Evolutionary conservation across 2,329 filamentous ascomycete species (phyloP), one percentile per base, ranked within the genome.

Genomic region (Lecanicillium sp.): DNA sequence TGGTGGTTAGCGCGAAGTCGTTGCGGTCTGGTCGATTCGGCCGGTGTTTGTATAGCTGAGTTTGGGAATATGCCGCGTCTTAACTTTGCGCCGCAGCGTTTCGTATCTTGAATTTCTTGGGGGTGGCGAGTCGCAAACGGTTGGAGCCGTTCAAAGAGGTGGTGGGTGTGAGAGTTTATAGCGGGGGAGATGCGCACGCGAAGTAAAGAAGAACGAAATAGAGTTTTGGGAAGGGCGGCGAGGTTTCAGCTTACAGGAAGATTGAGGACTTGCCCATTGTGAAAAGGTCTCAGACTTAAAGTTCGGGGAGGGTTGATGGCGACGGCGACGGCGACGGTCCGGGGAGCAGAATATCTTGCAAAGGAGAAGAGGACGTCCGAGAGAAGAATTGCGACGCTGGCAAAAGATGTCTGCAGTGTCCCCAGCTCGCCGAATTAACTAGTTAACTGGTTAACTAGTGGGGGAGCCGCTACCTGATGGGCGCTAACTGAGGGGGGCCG

Each of bases 221-320:
- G 33, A 32, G 19, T 46, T 46, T 32, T 8, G 26, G 24, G 26
- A 39, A 11, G 17, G 14, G 10, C 4, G 17, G 7, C 20, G 33
- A 12, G 24, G 19, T n/a, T n/a, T 29, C 20, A 26, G 29, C 44
- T 39, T 46, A 46, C 44, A 46, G 26, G 36, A 46, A 46, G 20
- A 46, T n/a, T n/a, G 44, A 46, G 26, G 39, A 21, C 20, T 46
- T 46, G 26, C 44, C 36, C 44, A 46, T 46, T 24, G 12, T 46
- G 26, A 6, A 24, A 23, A 14, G 2, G 20, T 11, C 5, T 15
- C 15, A 15, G 15, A 4, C 9, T 11, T 26, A 9, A n/a, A 8
- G 17, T 29, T 27, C 17, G 14, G 24, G 24, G 19, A 11, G 4
- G n/a, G 19, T n/a, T 10, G 14, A 4, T 8, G 12, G 40, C 23